These are phyloP conservation scores for Fusarium sp. DNA, from an alignment of 2,329 filamentous ascomycete genomes.

Conservation along the genomic window DNA sequence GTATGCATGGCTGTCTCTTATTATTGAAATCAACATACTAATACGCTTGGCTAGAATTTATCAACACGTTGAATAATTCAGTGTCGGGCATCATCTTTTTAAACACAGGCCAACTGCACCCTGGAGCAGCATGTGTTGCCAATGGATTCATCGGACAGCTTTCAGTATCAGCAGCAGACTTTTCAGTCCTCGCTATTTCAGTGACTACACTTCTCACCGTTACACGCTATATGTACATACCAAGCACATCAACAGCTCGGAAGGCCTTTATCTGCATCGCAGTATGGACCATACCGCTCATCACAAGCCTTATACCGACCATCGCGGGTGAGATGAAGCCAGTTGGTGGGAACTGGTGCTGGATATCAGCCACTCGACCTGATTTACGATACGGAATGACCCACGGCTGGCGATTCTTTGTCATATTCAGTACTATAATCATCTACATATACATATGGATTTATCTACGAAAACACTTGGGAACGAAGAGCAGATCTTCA, in stretches of 20 bases:
- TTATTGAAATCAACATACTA: not conserved
- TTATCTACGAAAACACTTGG: constrained; percentile 33
- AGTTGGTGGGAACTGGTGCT: constrained; percentile 63
- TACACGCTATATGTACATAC: constrained; percentile 36
- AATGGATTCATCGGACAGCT: constrained; percentile 44
- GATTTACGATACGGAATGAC: constrained; percentile 60
- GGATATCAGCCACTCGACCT: constrained; percentile 56
- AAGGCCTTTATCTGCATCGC: constrained; percentile 34
- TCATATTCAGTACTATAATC: constrained; percentile 56
- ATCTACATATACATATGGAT: constrained; percentile 59
- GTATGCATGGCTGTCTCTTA: constrained; percentile 11
- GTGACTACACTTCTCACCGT: constrained; percentile 45
- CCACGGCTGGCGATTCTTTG: constrained; percentile 61
- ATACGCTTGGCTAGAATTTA: constrained; percentile 31
- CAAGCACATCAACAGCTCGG: constrained; percentile 27
- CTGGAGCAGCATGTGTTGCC: constrained; percentile 29
- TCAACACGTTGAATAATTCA: constrained; percentile 45
- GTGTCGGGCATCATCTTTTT: constrained; percentile 43
- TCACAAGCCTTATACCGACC: constrained; percentile 40
- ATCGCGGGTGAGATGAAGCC: constrained; percentile 41
- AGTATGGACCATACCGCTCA: constrained; percentile 39
- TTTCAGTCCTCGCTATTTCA: constrained; percentile 46
- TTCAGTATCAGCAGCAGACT: constrained; percentile 45
- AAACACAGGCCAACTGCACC: constrained; percentile 12
- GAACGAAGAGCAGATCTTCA: not conserved